Conservation (phyloP, 148 eudicot species). For the Suaeda aralocaspica region DNA sequence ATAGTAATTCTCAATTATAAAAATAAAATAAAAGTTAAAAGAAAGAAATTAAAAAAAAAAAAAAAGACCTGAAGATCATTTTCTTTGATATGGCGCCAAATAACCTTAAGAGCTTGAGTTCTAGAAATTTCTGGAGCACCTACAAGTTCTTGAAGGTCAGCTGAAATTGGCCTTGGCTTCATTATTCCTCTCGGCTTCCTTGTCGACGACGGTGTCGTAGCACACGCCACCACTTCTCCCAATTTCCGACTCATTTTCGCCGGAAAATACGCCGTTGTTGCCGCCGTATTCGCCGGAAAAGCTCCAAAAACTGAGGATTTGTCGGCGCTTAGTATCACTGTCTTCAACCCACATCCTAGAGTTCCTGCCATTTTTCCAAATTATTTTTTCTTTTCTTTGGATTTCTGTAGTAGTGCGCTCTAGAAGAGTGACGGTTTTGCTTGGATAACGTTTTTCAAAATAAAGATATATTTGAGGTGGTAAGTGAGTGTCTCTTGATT, state of each 20-base stretch:
- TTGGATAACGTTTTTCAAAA: conserved; percentile 24
- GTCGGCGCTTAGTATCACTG: neutral
- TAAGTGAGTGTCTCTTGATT: neutral
- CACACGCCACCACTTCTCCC: conserved; percentile 23
- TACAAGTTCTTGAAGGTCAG: conserved; percentile 65
- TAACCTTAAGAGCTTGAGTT: conserved; percentile 65
- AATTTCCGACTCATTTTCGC: conserved; percentile 10
- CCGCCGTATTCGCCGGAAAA: conserved; percentile 5
- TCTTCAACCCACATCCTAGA: conserved; percentile 11
- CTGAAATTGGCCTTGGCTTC: conserved; percentile 68
- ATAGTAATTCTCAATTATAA: too few species aligned
- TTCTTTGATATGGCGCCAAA: conserved; percentile 87
- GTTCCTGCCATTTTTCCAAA: conserved; percentile 28
- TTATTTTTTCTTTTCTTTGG: neutral
- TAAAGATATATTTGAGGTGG: neutral
- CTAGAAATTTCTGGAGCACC: conserved; percentile 68
- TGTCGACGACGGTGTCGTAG: conserved; percentile 27
- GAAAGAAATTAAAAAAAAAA: neutral
- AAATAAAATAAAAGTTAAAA: too few species aligned
- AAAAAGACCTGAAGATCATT: conserved; percentile 69
- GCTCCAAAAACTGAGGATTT: conserved; percentile 8
- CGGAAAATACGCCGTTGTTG: conserved; percentile 13
- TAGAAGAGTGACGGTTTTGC: neutral
- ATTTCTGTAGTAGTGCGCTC: neutral
- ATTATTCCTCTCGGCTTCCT: conserved; percentile 72